Percentiles rank a stretch among this genome's conserved stretches.
These are phyloP conservation scores for Aspergillus eucalypticola DNA, from an alignment of 2,329 filamentous ascomycete species.

Conservation along the genomic window DNA sequence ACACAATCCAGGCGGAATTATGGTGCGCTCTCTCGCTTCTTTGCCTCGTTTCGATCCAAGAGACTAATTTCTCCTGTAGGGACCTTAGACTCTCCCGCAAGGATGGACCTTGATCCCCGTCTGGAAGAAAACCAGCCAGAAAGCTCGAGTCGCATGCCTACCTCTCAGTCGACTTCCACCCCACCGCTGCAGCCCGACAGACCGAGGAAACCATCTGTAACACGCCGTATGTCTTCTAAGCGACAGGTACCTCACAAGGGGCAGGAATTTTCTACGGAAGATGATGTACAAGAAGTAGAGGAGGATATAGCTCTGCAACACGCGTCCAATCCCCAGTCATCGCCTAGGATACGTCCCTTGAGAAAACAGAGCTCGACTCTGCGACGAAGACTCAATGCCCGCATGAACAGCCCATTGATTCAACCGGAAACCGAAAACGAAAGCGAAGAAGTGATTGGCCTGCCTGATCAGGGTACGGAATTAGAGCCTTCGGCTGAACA, in stretches of 20 bases:
- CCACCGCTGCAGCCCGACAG: slow-evolving; percentile 38
- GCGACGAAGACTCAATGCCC: slow-evolving; percentile 38
- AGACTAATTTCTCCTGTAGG: slow-evolving; percentile 24
- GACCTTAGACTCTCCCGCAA: slow-evolving; percentile 32
- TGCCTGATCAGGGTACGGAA: slow-evolving; percentile 32
- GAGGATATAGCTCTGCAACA: slow-evolving; percentile 58
- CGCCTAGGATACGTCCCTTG: slow-evolving; percentile 37
- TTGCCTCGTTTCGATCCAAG: neutral
- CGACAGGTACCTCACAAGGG: slow-evolving; percentile 73
- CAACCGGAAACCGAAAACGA: slow-evolving; percentile 42
- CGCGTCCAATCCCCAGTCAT: slow-evolving; percentile 30
- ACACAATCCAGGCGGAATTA: slow-evolving; percentile 30
- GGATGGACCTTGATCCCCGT: slow-evolving; percentile 22
- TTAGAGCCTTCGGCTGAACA: slow-evolving; percentile 24
- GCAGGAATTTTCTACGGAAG: slow-evolving; percentile 86
- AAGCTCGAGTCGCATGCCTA: slow-evolving; percentile 32
- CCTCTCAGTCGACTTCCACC: slow-evolving; percentile 49
- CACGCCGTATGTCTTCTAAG: slow-evolving; percentile 73
- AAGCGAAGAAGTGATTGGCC: slow-evolving; percentile 39
- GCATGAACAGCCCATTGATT: slow-evolving; percentile 31
- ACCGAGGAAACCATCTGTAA: slow-evolving; percentile 70
- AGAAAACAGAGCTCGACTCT: slow-evolving; percentile 42
- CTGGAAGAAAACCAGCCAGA: slow-evolving; percentile 35
- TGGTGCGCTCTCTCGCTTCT: slow-evolving; percentile 23
- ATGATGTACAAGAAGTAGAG: slow-evolving; percentile 78